Evolutionary conservation across 2,329 filamentous ascomycete species (phyloP), one percentile per base, ranked within the genome.

Genomic region (Ploettnerulaceae sp.): DNA sequence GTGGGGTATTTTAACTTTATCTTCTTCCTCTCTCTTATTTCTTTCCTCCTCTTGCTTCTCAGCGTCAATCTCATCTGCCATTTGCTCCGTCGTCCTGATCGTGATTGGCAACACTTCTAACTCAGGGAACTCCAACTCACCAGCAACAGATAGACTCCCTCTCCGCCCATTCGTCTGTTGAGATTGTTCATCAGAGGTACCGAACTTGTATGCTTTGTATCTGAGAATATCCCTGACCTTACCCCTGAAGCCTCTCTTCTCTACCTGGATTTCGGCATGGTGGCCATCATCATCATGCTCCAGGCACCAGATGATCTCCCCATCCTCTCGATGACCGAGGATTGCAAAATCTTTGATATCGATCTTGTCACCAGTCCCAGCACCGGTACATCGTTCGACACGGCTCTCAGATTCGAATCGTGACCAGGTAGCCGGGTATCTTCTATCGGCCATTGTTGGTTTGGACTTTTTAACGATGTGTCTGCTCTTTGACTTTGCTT

Each of bases 371-470:
- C 18, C 28, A 4, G 47, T 20, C 12, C 47, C 53, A 17, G 54
- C 56, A 43, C 52, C 57, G 11, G 34, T 25, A 22, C 37, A 52
- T 22, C 61, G 51, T 35, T 57, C 52, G n/a, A 48, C 26, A 2
- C 61, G 56, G 33, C 48, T 50, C 26, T 63, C 59, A 22, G 54
- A 61, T 3, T 56, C 53, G 34, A 52, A 64, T 15, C 52, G 49
- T 29, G 59, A 54, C 61, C 61, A 64, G 7, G 53, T 47, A 6
- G 47, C 47, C 12, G 61, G 61, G 42, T 55, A 61, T 34, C 54
- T 49, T 9, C 33, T 44, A 34, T 57, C 55, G 6, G 55, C 52
- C 7, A 47, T 52, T 1, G 45, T 44, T 8, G 52, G 42, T 22
- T 52, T 54, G 7, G 40, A 39, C 20, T 51, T 53, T 36, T 54